Evolutionary conservation across 2,329 filamentous ascomycete genomes (phyloP), one percentile per base, ranked within the genome.

Genomic region (Penicillium thymicola): DNA sequence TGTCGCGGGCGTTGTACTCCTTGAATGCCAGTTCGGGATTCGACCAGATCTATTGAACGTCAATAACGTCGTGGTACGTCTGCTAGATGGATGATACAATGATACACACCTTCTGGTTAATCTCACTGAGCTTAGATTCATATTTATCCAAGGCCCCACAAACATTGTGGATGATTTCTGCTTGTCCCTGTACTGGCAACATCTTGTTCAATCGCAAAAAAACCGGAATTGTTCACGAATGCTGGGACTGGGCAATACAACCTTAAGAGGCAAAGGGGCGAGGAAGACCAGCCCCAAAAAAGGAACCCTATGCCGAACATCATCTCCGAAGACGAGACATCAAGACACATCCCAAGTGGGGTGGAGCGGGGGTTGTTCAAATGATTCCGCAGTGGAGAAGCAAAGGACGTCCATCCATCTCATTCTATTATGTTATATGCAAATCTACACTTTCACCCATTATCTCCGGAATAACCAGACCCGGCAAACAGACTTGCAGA

Each of bases 71-170:
- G 9, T 28, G 2, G 2, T 10, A 11, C 7, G 6, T 3, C n/a
- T 23, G 11, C 18, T 16, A 5, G 30, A 23, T 10, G 27, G 25
- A n/a, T 30, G 9, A 7, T 28, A 23, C 21, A n/a, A n/a, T 30
- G 9, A 7, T 28, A 23, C 21, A n/a, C 28, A 57, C 61, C 46
- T 61, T 59, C 10, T 58, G 59, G 16, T 69, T 69, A 44, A 69
- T 69, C 23, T 44, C 52, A 41, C 59, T 59, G 1, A 68, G 55
- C 16, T 60, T 49, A 6, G 53, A 28, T 40, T 66, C 63, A 55
- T 69, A 55, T 44, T 58, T 60, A 10, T 58, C 44, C 34, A 63
- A 30, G 1, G 41, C 51, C 25, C 37, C 36, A 34, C 53, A 54
- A 27, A 62, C 52, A 34, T 55, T 53, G 9, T 51, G 44, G 30